phyloP scores from a whole-genome alignment of 2,329 filamentous ascomycete species.

The Microdochium bolleyi region DNA sequence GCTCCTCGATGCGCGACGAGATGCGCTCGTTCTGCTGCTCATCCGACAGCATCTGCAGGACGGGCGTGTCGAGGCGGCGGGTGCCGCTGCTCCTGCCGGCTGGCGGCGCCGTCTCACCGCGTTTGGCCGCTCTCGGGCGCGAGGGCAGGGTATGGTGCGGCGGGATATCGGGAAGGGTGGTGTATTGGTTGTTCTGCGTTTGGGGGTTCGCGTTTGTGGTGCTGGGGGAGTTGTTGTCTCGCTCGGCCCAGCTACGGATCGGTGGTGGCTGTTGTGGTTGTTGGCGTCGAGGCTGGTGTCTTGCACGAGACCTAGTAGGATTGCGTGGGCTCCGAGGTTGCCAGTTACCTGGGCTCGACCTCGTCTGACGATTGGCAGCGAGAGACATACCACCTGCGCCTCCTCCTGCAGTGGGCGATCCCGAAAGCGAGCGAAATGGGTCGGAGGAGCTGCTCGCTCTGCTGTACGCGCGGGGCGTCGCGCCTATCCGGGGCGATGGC shows the following conservation, averaged over 20 bases:
- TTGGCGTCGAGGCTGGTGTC: not conserved
- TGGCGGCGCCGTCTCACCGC: not conserved
- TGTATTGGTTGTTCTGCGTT: not conserved
- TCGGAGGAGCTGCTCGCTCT: too few relatives aligned
- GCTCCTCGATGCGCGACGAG: not conserved
- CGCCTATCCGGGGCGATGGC: too few relatives aligned
- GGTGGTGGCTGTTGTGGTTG: not conserved
- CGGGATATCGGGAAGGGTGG: not conserved
- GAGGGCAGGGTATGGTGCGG: not conserved
- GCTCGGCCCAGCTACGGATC: not conserved
- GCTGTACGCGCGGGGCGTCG: too few relatives aligned
- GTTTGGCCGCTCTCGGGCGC: not conserved
- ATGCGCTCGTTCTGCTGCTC: not conserved
- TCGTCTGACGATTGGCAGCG: too few relatives aligned
- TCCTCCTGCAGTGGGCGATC: too few relatives aligned
- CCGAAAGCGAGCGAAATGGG: too few relatives aligned
- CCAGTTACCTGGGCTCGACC: not conserved
- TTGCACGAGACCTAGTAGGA: not conserved
- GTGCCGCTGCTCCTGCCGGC: not conserved
- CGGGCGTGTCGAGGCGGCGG: not conserved
- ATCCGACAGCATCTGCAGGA: not conserved
- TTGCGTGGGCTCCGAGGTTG: not conserved
- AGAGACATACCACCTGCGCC: too few relatives aligned
- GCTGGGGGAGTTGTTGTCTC: not conserved
- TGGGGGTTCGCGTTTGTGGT: not conserved